These are phyloP conservation scores for Fusarium hostae DNA, from an alignment of 2,329 filamentous ascomycete species.

Conservation along the genomic window DNA sequence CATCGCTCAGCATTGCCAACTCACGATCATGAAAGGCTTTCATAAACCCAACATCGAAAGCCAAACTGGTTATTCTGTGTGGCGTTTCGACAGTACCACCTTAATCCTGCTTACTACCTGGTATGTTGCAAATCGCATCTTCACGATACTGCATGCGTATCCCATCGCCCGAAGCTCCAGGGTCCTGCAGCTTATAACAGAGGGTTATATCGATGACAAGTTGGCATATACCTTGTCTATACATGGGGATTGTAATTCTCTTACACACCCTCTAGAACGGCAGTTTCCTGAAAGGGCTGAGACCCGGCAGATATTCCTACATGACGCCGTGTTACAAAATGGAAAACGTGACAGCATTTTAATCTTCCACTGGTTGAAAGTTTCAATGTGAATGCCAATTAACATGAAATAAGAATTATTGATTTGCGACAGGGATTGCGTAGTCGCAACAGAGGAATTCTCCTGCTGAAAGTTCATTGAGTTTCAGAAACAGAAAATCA, in stretches of 20 bases:
- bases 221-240: slow-evolving; percentile 33
- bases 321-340: slow-evolving; percentile 29
- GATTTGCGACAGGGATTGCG: slow-evolving; percentile 25
- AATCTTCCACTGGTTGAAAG: slow-evolving; percentile 4
- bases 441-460: slow-evolving; percentile 14
- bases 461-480: slow-evolving; percentile 1
- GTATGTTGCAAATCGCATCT: background rate
- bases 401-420: slow-evolving; percentile 16
- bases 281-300: slow-evolving; percentile 28
- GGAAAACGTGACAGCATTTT: slow-evolving; percentile 25
- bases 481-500: slow-evolving; percentile 18
- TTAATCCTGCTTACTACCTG: slow-evolving; percentile 13
- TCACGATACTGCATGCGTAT: slow-evolving; percentile 13
- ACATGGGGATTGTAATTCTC: slow-evolving; percentile 22
- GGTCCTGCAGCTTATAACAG: slow-evolving; percentile 26
- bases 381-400: slow-evolving; percentile 3
- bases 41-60: slow-evolving; percentile 1
- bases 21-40: background rate
- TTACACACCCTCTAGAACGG: slow-evolving; percentile 38
- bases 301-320: slow-evolving; percentile 21
- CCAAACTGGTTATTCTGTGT: slow-evolving; percentile 16
- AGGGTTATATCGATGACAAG: slow-evolving; percentile 31
- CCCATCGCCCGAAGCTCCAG: slow-evolving; percentile 8
- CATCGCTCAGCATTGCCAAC: slow-evolving; percentile 11
- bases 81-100: slow-evolving; percentile 17